These are phyloP conservation scores for Neocucurbitaria cava DNA, from an alignment of 2,329 filamentous ascomycete genomes.

Conservation along the genomic window DNA sequence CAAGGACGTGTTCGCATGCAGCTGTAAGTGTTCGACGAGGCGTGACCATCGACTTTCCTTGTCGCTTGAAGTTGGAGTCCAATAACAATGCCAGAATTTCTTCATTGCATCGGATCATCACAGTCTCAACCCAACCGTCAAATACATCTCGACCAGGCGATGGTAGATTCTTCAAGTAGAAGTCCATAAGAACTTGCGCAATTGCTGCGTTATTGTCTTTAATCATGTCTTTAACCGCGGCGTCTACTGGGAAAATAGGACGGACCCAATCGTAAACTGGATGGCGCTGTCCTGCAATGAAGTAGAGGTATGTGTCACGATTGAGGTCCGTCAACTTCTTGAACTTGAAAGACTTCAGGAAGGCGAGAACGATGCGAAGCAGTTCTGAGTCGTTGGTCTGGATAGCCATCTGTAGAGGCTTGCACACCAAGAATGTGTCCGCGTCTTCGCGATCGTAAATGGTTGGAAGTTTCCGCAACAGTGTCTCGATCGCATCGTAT, in stretches of 20 bases:
- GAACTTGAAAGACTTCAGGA: background rate
- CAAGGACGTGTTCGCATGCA: background rate
- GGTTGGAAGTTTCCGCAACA: background rate
- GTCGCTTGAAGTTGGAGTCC: background rate
- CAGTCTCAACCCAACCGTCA: background rate
- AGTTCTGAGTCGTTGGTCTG: background rate
- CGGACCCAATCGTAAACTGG: background rate
- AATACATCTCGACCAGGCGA: background rate
- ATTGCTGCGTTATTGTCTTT: background rate
- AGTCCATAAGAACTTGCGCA: background rate
- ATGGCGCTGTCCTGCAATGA: too few species aligned
- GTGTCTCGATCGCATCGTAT: background rate
- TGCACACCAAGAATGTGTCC: background rate
- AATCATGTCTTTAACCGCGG: background rate
- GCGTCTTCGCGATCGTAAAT: too few species aligned
- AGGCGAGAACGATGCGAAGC: background rate
- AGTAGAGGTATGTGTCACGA: too few species aligned
- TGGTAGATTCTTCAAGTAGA: background rate
- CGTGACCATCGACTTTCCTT: background rate
- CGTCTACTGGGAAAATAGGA: background rate
- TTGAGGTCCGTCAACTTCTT: too few species aligned
- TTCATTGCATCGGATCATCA: background rate
- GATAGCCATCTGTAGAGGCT: background rate
- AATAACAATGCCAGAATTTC: background rate
- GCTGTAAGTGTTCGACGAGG: background rate